phyloP scores from a whole-genome alignment of 805 yeast species.

The Clavispora vitiphila region DNA sequence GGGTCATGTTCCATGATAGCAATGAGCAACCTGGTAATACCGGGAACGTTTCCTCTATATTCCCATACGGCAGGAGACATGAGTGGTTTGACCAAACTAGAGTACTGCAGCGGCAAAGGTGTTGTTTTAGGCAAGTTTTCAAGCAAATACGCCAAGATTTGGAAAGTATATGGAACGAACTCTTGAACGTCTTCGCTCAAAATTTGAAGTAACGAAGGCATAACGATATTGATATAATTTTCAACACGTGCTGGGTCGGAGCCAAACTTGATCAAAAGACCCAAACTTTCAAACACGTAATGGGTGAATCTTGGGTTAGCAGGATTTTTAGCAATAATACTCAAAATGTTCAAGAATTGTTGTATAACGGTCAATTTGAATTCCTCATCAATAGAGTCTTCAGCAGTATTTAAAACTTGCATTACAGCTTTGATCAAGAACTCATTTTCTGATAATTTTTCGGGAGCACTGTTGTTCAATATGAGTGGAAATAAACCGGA shows the following conservation, averaged over 20 bases:
- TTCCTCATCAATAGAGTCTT: constrained; percentile 49
- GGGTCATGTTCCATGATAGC: constrained; percentile 56
- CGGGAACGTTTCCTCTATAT: constrained; percentile 87
- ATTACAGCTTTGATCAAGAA: constrained; percentile 84
- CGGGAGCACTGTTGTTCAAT: constrained; percentile 55
- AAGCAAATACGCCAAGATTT: constrained; percentile 74
- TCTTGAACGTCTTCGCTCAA: constrained; percentile 86
- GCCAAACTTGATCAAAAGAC: constrained; percentile 58
- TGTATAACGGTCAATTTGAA: constrained; percentile 47
- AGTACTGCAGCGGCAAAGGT: constrained; percentile 60
- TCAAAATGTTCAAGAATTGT: constrained; percentile 66
- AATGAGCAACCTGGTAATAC: constrained; percentile 73
- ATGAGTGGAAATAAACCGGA: constrained; percentile 64
- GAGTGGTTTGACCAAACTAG: constrained; percentile 69
- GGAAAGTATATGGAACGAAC: constrained; percentile 89
- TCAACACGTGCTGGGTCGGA: constrained; percentile 17
- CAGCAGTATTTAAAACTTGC: constrained; percentile 73
- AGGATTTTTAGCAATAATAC: constrained; percentile 77
- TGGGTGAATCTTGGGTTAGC: constrained; percentile 93
- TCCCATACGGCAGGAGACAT: constrained; percentile 95
- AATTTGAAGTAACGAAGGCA: constrained; percentile 64
- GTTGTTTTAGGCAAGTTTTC: constrained; percentile 49
- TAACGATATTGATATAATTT: constrained; percentile 43
- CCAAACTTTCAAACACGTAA: constrained; percentile 83
- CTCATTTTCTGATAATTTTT: constrained; percentile 91